Percentiles rank a stretch among this genome's conserved stretches.
phyloP scores from a whole-genome alignment of 2,329 filamentous ascomycete species.

The Tolypocladium album region DNA sequence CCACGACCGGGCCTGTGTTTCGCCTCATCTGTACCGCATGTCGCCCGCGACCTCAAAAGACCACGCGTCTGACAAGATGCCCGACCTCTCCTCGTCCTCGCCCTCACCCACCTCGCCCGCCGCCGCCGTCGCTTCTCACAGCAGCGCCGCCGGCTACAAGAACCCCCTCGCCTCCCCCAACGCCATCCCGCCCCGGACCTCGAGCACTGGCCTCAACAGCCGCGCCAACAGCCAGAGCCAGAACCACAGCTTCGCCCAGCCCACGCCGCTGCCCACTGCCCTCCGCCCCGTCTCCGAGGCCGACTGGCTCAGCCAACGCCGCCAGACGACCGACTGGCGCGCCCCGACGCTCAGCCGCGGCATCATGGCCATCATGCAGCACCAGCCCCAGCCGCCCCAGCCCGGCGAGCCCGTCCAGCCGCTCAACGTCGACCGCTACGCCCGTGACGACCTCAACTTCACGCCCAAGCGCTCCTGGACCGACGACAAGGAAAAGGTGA shows the following conservation, averaged over 20 bases:
- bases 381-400: constrained; percentile 18
- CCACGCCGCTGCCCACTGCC: constrained; percentile 18
- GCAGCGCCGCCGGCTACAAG: background rate
- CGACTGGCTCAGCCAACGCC: constrained; percentile 43
- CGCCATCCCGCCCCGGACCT: constrained; percentile 63
- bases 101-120: background rate
- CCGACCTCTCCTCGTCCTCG: background rate
- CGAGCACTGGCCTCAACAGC: constrained; percentile 29
- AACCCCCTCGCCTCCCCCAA: constrained; percentile 37
- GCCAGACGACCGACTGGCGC: constrained; percentile 2
- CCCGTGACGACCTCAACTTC: constrained; percentile 44
- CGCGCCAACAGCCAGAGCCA: constrained; percentile 1
- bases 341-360: background rate
- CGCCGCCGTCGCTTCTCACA: no score
- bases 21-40: background rate
- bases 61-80: background rate
- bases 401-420: constrained; percentile 16
- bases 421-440: constrained; percentile 41
- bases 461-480: constrained; percentile 49
- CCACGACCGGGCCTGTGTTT: background rate
- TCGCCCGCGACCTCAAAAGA: background rate
- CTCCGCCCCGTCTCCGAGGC: constrained; percentile 46
- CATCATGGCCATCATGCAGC: constrained; percentile 16
- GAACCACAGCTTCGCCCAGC: constrained; percentile 4
- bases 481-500: constrained; percentile 63